Evolutionary conservation across 331 rosid species (phyloP).

Genomic region (Acacia pycnantha): DNA sequence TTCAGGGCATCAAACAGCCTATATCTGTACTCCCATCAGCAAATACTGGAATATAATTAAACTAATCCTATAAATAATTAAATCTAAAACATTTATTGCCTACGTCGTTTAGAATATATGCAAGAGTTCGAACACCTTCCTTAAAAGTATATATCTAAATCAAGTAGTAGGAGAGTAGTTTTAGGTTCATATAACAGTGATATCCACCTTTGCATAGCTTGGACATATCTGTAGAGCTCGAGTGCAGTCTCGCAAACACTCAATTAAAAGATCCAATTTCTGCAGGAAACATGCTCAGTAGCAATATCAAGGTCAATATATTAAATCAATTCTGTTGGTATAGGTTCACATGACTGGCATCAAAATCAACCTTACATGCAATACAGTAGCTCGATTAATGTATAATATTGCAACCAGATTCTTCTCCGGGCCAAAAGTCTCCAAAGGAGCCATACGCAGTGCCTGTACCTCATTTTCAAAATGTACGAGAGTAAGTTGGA

Average conservation of each 20-base stretch:
- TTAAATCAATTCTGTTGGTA: not conserved
- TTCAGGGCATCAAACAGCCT: conserved; percentile 17
- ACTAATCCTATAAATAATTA: not conserved
- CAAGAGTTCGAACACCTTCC: conserved; percentile 17
- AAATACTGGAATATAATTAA: not conserved
- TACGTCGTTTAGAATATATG: not conserved
- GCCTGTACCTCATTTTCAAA: conserved; percentile 51
- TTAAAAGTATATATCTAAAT: conserved; percentile 2
- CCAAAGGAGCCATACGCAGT: conserved; percentile 64
- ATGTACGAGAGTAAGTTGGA: conserved; percentile 1
- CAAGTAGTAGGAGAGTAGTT: conserved; percentile 10
- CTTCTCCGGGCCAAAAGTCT: conserved; percentile 47
- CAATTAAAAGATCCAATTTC: conserved; percentile 71
- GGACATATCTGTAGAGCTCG: conserved; percentile 76
- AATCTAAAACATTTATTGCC: not conserved
- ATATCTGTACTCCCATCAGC: not conserved
- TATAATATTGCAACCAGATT: conserved; percentile 65
- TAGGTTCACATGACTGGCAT: not conserved
- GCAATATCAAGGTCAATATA: conserved; percentile 26
- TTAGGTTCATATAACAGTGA: not conserved
- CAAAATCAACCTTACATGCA: conserved; percentile 53
- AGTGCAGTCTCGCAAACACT: conserved; percentile 70
- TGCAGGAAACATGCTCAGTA: conserved; percentile 28
- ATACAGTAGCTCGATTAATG: conserved; percentile 74
- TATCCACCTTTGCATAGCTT: conserved; percentile 71